phyloP scores from a whole-genome alignment of 2,329 filamentous ascomycete genomes.

The Madurella mycetomatis region DNA sequence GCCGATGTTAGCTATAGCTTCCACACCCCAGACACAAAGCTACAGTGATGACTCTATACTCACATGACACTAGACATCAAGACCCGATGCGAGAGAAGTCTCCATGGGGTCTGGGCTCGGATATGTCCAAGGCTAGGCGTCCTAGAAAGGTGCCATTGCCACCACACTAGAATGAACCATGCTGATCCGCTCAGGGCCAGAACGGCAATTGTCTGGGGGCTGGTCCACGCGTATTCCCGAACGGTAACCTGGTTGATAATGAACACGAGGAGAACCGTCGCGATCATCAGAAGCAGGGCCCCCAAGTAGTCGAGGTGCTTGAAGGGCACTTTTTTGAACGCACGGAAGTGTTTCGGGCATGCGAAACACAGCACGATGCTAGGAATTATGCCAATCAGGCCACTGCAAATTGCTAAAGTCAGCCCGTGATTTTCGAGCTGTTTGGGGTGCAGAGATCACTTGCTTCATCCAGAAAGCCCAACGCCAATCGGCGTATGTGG shows the following conservation, averaged over 20 bases:
- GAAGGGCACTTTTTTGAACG: slow-evolving; percentile 2
- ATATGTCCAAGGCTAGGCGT: slow-evolving; percentile 15
- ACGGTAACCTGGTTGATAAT: slow-evolving; percentile 23
- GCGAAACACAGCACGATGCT: slow-evolving; percentile 1
- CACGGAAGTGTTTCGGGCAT: slow-evolving; percentile 5
- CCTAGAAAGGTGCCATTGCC: slow-evolving; percentile 18
- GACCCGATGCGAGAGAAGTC: slow-evolving; percentile 15
- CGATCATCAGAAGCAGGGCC: slow-evolving; percentile 15
- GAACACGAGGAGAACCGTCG: slow-evolving; percentile 25
- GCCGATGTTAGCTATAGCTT: too few relatives aligned
- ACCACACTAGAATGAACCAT: slow-evolving; percentile 21
- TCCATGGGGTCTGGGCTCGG: slow-evolving; percentile 19
- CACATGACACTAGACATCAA: slow-evolving; percentile 19
- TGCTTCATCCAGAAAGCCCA: slow-evolving; percentile 24
- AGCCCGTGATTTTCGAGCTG: too few relatives aligned
- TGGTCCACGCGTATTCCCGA: slow-evolving; percentile 22
- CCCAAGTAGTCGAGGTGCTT: slow-evolving; percentile 11
- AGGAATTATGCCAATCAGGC: too few relatives aligned
- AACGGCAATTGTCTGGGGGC: slow-evolving; percentile 19
- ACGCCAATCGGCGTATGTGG: slow-evolving; percentile 16
- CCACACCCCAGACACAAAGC: too few relatives aligned
- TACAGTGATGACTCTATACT: background rate
- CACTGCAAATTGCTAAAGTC: too few relatives aligned
- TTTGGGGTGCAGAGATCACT: background rate
- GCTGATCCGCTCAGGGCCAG: slow-evolving; percentile 18